These are phyloP conservation scores for Cucumis cinereus DNA, from an alignment of 306 rosid species.

Conservation along the genomic window DNA sequence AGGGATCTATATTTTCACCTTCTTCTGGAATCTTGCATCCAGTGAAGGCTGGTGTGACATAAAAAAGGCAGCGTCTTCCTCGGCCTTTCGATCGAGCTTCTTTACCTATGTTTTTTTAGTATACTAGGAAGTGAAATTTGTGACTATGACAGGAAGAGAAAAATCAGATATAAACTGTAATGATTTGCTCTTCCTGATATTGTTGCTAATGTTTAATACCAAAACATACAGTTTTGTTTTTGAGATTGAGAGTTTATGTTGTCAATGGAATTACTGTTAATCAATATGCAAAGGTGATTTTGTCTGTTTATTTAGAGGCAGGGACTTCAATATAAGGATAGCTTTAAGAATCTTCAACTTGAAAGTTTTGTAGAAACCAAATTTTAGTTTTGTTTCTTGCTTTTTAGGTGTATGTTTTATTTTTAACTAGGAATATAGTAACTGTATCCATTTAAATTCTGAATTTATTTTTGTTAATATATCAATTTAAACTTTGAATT, in stretches of 20 bases:
- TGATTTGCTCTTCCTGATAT: neutral
- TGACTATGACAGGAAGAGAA: neutral
- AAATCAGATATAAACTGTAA: neutral
- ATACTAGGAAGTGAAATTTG: neutral
- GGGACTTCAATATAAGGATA: neutral
- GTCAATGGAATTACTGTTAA: neutral
- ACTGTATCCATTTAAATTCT: too few species aligned
- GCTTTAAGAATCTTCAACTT: neutral
- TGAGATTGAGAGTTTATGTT: neutral
- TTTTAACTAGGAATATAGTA: neutral
- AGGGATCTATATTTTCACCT: neutral
- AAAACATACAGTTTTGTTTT: neutral
- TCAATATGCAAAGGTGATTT: neutral
- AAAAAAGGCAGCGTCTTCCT: neutral
- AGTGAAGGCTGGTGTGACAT: neutral
- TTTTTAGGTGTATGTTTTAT: neutral
- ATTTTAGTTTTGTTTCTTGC: neutral
- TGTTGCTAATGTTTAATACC: neutral
- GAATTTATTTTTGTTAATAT: too few species aligned
- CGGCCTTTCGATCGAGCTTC: neutral
- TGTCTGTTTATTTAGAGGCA: neutral
- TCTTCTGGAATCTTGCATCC: neutral
- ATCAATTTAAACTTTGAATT: too few species aligned
- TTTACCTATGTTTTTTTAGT: neutral
- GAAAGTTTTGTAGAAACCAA: neutral